These are phyloP conservation scores for Shiraia bambusicola DNA, from an alignment of 2,329 filamentous ascomycete genomes.

Conservation along the genomic window DNA sequence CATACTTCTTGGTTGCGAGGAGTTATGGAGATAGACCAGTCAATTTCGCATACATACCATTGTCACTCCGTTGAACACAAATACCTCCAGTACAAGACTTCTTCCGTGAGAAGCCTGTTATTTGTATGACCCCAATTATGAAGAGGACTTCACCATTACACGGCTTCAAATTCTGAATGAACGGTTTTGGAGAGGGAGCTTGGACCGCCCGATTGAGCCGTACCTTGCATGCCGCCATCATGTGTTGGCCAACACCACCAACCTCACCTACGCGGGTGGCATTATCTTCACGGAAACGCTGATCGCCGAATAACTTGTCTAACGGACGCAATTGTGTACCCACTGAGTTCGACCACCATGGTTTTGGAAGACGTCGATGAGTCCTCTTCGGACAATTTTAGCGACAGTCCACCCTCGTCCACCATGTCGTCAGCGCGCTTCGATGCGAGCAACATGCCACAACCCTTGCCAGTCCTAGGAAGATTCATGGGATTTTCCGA, in stretches of 20 bases:
- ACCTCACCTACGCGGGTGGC: slow-evolving; percentile 3
- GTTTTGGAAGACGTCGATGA: slow-evolving; percentile 45
- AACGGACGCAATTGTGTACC: slow-evolving; percentile 1
- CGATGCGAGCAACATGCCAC: slow-evolving; percentile 43
- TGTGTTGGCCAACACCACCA: slow-evolving; percentile 19
- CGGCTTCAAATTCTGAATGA: no score
- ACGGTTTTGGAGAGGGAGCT: neutral
- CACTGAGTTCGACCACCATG: slow-evolving; percentile 29
- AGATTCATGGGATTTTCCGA: slow-evolving; percentile 33
- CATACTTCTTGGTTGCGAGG: no score
- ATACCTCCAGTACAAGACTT: no score
- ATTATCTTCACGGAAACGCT: slow-evolving; percentile 24
- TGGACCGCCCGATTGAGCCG: slow-evolving; percentile 11
- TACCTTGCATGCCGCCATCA: slow-evolving; percentile 32
- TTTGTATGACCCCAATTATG: no score
- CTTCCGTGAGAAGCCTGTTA: no score
- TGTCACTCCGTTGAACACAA: no score
- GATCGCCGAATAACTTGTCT: slow-evolving; percentile 33
- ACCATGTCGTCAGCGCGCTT: slow-evolving; percentile 25
- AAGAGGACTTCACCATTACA: no score
- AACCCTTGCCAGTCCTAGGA: slow-evolving; percentile 39
- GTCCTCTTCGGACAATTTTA: slow-evolving; percentile 33
- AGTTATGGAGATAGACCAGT: no score
- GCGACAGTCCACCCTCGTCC: slow-evolving; percentile 26
- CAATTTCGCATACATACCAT: no score